Percentiles rank a stretch among this genome's conserved stretches.
Conservation (phyloP, 2,329 filamentous ascomycete genomes). For the Malbranchea cinnamomea region DNA sequence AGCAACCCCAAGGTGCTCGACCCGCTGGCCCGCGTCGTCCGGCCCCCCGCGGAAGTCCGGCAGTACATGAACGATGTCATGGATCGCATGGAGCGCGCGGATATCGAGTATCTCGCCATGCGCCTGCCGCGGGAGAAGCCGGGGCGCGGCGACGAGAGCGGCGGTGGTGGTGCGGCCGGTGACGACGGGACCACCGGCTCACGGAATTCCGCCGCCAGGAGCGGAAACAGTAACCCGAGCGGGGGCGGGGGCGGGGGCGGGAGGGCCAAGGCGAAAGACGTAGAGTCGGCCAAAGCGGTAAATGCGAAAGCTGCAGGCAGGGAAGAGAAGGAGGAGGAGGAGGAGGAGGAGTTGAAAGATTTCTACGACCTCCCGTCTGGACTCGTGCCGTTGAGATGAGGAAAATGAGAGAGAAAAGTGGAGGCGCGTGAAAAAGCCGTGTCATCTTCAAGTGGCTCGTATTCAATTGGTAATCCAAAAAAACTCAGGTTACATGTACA, state of each 20-base stretch:
- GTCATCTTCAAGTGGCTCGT: too few relatives aligned
- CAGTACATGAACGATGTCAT: constrained; percentile 44
- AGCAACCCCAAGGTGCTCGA: constrained; percentile 38
- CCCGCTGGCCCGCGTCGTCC: constrained; percentile 41
- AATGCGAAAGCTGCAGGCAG: constrained; percentile 6
- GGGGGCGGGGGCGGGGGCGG: constrained; percentile 16
- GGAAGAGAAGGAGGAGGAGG: constrained; percentile 17
- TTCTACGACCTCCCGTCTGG: constrained; percentile 26
- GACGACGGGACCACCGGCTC: constrained; percentile 15
- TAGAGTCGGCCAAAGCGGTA: neutral
- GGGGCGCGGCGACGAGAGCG: too few relatives aligned
- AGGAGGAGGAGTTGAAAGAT: constrained; percentile 24
- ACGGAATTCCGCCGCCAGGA: constrained; percentile 12
- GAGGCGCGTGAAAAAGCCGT: too few relatives aligned
- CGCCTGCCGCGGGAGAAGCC: constrained; percentile 33
- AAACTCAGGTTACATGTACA: too few relatives aligned
- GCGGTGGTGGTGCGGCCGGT: constrained; percentile 13
- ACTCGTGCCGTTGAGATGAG: constrained; percentile 15
- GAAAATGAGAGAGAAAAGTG: neutral
- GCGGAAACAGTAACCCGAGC: constrained; percentile 11
- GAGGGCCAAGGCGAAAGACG: constrained; percentile 4
- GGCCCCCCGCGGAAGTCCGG: constrained; percentile 37
- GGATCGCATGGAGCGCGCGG: constrained; percentile 39
- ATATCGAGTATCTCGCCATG: constrained; percentile 40
- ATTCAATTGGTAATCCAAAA: too few relatives aligned